Percentiles rank a stretch among this genome's conserved stretches.
phyloP scores from a whole-genome alignment of 2,329 filamentous ascomycete species.

The Paraphaeosphaeria minitans region DNA sequence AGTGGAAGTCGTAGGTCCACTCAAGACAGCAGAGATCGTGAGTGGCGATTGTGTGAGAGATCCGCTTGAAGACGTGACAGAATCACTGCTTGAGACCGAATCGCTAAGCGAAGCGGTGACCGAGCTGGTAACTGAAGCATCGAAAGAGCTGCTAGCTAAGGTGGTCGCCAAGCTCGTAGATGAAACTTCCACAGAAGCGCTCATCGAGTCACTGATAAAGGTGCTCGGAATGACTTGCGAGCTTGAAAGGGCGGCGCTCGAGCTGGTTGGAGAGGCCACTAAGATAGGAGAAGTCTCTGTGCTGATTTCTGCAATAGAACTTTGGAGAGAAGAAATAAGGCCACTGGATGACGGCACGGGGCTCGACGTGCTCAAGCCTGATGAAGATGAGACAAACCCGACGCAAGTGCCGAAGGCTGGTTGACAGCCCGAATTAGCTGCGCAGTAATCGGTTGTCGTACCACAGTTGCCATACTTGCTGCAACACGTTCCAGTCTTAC shows the following conservation, averaged over 20 bases:
- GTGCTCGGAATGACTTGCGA: not conserved
- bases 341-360: not conserved
- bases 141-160: not conserved
- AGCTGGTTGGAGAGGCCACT: not conserved
- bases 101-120: not conserved
- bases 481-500: constrained; percentile 45
- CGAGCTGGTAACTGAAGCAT: not conserved
- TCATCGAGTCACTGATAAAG: too few relatives aligned
- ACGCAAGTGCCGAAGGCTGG: constrained; percentile 26
- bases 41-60: not conserved
- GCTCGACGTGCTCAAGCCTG: not conserved
- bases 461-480: constrained; percentile 46
- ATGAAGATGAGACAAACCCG: not conserved
- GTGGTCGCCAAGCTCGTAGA: too few relatives aligned
- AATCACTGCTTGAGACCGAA: not conserved
- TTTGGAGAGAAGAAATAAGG: not conserved
- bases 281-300: not conserved
- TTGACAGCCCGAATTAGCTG: constrained; percentile 23
- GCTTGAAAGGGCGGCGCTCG: not conserved
- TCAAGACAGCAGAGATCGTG: not conserved
- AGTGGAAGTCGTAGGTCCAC: not conserved
- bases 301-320: not conserved
- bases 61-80: not conserved
- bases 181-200: too few relatives aligned
- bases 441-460: constrained; percentile 24